A percentile compares a stretch with the other conserved stretches of the same genome.
Evolutionary conservation across 2,329 filamentous ascomycete genomes (phyloP).

Genomic region (Aaosphaeria pasadenensis): DNA sequence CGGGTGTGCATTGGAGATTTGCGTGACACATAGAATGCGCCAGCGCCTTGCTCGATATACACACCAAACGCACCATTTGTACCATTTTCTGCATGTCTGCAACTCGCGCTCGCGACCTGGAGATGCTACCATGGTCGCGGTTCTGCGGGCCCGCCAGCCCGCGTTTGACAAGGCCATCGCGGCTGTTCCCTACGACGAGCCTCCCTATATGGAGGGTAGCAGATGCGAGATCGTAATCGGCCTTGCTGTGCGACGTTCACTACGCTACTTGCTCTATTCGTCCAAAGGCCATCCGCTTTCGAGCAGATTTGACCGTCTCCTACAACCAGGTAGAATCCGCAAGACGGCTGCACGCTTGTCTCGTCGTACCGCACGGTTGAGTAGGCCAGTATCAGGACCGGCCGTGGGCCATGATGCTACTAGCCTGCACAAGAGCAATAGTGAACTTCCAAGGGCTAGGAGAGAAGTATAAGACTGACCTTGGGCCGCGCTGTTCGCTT

Average conservation of each 20-base stretch:
- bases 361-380: conserved; percentile 14
- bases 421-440: neutral
- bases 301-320: conserved; percentile 5
- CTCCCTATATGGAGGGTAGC: conserved; percentile 10
- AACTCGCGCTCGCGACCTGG: conserved; percentile 38
- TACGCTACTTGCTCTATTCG: conserved; percentile 34
- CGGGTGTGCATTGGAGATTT: conserved; percentile 11
- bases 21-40: conserved; percentile 26
- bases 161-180: conserved; percentile 32
- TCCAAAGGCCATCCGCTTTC: conserved; percentile 27
- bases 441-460: conserved; percentile 7
- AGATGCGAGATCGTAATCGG: conserved; percentile 23
- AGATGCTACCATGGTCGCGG: conserved; percentile 43
- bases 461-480: conserved; percentile 33
- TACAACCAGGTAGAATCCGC: conserved; percentile 8
- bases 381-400: conserved; percentile 2
- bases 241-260: conserved; percentile 27
- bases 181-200: neutral
- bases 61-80: neutral
- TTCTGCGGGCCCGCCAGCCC: conserved; percentile 40
- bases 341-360: conserved; percentile 11
- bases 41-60: conserved; percentile 7
- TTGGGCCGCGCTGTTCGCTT: conserved; percentile 26
- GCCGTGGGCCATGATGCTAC: conserved; percentile 3
- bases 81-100: conserved; percentile 11